Evolutionary conservation across 75 land plant species (phyloP), one percentile per base, ranked within the genome.

Genomic region (Ceratopteris richardii): DNA sequence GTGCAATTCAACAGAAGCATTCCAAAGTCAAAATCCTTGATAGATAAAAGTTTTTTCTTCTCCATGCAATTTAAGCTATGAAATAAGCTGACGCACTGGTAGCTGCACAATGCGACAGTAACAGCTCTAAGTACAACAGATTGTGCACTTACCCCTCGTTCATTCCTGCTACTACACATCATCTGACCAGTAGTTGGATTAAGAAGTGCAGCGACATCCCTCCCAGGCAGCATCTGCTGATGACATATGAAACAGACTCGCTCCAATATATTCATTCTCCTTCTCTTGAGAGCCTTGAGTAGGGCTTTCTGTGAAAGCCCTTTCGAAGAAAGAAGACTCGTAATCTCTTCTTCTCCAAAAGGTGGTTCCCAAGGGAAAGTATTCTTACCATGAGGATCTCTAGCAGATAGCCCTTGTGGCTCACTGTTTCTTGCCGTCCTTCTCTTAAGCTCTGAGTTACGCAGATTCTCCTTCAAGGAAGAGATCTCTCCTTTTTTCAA

Each of bases 91-190:
- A n/a, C n/a, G n/a, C n/a, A n/a, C n/a, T n/a, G n/a, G n/a, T n/a
- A n/a, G n/a, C n/a, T n/a, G n/a, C n/a, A n/a, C n/a, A n/a, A n/a
- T n/a, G n/a, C n/a, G n/a, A n/a, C n/a, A n/a, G n/a, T n/a, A n/a
- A n/a, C n/a, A n/a, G n/a, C n/a, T n/a, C n/a, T n/a, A n/a, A n/a
- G n/a, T n/a, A n/a, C n/a, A n/a, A n/a, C n/a, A n/a, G n/a, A n/a
- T n/a, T n/a, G n/a, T n/a, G n/a, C n/a, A n/a, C 66, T 53, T 71
- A 94, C 98, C 80, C 98, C 98, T 44, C 80, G 70, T 25, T 67
- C 54, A 72, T 94, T 94, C 57, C 98, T 75, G 64, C 98, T 85
- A 44, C 81, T 82, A 77, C 98, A 94, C 50, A 64, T 82, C 64
- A 94, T 75, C 42, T 66, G 83, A 1, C 81, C 78, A 22, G 88